Conservation (phyloP, 1,284 basidiomycete species). For the Puccinia coronata region DNA sequence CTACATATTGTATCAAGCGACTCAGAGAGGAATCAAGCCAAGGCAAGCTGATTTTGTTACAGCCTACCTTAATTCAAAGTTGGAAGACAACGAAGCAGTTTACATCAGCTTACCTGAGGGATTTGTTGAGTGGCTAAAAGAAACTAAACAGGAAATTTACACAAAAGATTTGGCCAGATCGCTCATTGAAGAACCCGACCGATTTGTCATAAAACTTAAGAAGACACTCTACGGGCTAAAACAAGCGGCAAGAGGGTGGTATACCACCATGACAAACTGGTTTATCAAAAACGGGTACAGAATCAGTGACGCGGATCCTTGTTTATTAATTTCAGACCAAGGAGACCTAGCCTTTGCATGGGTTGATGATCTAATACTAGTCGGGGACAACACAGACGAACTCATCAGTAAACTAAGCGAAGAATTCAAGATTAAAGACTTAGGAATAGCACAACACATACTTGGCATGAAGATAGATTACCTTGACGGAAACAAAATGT, state of each 20-base stretch:
- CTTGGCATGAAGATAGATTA: conserved; percentile 25
- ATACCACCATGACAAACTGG: conserved; percentile 26
- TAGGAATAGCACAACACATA: conserved; percentile 14
- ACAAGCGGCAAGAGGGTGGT: conserved; percentile 39
- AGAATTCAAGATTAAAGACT: conserved; percentile 29
- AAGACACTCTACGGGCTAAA: conserved; percentile 50
- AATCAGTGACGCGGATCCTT: conserved; percentile 31
- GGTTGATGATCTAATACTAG: conserved; percentile 28
- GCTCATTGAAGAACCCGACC: conserved; percentile 4
- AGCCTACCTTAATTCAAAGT: conserved; percentile 31
- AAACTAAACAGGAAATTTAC: conserved; percentile 34
- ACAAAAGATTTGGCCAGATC: background rate
- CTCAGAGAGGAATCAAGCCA: background rate
- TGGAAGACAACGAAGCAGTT: conserved; percentile 24
- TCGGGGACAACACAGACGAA: conserved; percentile 19
- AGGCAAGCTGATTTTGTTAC: conserved; percentile 38
- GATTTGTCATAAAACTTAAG: conserved; percentile 30
- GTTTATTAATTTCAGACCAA: conserved; percentile 17
- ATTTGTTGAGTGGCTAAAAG: conserved; percentile 38
- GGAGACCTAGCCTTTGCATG: conserved; percentile 17
- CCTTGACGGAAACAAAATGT: background rate
- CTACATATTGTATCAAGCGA: conserved; percentile 15
- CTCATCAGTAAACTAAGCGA: background rate
- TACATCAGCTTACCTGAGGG: conserved; percentile 28
- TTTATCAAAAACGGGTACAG: conserved; percentile 2